Evolutionary conservation across 1,139 yeast species (phyloP).

Genomic region (Kodamaea ohmeri): DNA sequence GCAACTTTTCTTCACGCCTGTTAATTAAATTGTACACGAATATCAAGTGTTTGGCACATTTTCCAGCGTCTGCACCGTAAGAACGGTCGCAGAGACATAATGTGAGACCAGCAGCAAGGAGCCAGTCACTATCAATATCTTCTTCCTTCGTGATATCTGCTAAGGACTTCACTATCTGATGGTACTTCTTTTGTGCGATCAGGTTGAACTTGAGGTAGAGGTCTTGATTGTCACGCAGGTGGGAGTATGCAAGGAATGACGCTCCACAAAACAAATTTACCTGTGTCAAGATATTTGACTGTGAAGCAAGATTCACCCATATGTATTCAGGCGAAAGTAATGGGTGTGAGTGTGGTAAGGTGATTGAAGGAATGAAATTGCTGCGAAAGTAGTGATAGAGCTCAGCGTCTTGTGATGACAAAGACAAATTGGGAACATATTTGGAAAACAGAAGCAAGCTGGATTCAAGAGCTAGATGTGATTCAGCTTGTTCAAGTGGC

Average conservation of each 20-base stretch:
- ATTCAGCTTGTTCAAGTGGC: too few species aligned
- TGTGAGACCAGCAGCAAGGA: constrained; percentile 33
- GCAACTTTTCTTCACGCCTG: constrained; percentile 11
- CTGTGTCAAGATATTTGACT: constrained; percentile 27
- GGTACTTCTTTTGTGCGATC: constrained; percentile 23
- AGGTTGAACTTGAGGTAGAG: constrained; percentile 10
- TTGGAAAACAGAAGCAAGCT: constrained; percentile 9
- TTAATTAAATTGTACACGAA: constrained; percentile 17
- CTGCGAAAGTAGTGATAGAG: constrained; percentile 31
- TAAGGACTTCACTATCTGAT: constrained; percentile 18
- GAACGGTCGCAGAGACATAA: constrained; percentile 33
- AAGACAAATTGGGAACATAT: constrained; percentile 11
- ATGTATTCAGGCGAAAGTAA: constrained; percentile 32
- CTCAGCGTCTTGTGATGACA: constrained; percentile 14
- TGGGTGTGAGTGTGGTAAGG: constrained; percentile 42
- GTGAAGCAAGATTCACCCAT: constrained; percentile 23
- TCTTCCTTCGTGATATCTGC: constrained; percentile 11
- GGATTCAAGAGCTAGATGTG: too few species aligned
- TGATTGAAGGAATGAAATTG: constrained; percentile 35
- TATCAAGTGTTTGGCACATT: constrained; percentile 26
- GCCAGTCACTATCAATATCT: constrained; percentile 27
- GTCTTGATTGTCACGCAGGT: constrained; percentile 8
- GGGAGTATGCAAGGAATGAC: constrained; percentile 24
- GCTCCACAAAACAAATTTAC: constrained; percentile 40
- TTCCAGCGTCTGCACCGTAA: constrained; percentile 25